Percentiles rank a stretch among this genome's conserved stretches.
These are phyloP conservation scores for Vitis rotundifolia DNA, from an alignment of 164 flowering plant species.

Conservation along the genomic window DNA sequence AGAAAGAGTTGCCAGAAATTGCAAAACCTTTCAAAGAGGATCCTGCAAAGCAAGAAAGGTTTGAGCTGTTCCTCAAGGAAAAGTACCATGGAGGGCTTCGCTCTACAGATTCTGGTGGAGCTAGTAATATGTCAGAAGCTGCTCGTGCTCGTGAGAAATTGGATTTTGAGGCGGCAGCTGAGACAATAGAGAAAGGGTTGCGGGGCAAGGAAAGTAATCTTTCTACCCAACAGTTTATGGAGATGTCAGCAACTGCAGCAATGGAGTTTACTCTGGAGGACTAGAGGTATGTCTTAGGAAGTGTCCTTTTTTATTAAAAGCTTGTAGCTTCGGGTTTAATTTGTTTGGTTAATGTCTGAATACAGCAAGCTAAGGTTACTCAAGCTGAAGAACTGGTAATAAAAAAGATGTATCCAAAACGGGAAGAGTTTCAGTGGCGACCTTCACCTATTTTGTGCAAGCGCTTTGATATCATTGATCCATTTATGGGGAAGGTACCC, in stretches of 20 bases:
- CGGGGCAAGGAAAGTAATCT: conserved; percentile 27
- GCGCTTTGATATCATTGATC: conserved; percentile 93
- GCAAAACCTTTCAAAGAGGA: conserved; percentile 80
- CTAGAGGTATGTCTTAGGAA: conserved; percentile 44
- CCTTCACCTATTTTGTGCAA: conserved; percentile 90
- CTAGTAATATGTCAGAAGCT: conserved; percentile 74
- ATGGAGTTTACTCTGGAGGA: conserved; percentile 77
- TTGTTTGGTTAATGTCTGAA: conserved; percentile 11
- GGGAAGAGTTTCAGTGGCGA: conserved; percentile 92
- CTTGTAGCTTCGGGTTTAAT: conserved; percentile 3
- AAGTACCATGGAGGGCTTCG: conserved; percentile 94
- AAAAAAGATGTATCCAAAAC: conserved; percentile 55
- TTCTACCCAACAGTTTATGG: conserved; percentile 36
- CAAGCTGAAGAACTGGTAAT: conserved; percentile 38
- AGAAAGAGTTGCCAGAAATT: conserved; percentile 46
- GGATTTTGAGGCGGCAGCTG: conserved; percentile 97
- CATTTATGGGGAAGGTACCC: conserved; percentile 87
- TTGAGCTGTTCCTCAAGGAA: conserved; percentile 87
- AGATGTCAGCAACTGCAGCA: conserved; percentile 38
- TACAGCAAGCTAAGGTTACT: conserved; percentile 41
- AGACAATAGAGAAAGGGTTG: conserved; percentile 64
- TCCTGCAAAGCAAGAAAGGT: conserved; percentile 87
- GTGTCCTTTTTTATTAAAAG: neutral
- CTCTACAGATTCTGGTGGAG: conserved; percentile 53
- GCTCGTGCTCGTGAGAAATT: conserved; percentile 94